A percentile compares a stretch with the other conserved stretches of the same genome.
Evolutionary conservation across 176 grass and related monocot species (phyloP).

Genomic region (Phyllostachys edulis): DNA sequence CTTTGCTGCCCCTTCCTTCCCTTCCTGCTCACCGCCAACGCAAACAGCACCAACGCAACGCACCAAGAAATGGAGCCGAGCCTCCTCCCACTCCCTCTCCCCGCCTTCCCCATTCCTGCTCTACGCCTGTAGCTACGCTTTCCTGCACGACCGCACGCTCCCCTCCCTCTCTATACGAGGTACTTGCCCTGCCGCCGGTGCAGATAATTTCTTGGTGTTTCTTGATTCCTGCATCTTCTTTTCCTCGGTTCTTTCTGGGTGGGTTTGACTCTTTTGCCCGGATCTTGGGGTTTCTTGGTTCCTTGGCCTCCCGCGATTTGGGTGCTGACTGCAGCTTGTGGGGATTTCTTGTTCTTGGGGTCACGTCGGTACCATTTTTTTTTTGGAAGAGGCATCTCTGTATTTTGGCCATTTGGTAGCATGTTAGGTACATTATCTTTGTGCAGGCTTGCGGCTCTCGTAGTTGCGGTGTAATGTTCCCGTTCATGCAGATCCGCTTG

Average conservation of each 20-base stretch:
- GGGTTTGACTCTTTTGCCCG: neutral
- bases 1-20: neutral
- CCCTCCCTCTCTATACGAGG: neutral
- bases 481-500: conserved; percentile 26
- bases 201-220: conserved; percentile 14
- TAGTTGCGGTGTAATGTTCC: neutral
- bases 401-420: conserved; percentile 18
- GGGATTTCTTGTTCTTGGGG: conserved; percentile 24
- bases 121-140: neutral
- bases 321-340: neutral
- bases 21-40: conserved; percentile 29
- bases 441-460: neutral
- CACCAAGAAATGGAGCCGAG: conserved; percentile 38
- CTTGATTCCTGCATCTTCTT: neutral
- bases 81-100: neutral
- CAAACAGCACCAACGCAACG: conserved; percentile 21
- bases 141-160: neutral
- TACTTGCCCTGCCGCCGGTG: neutral
- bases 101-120: neutral
- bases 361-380: neutral
- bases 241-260: neutral
- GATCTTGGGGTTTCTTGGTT: conserved; percentile 24
- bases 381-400: neutral
- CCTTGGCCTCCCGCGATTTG: neutral
- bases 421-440: conserved; percentile 19